A percentile compares a stretch with the other conserved stretches of the same genome.
These are phyloP conservation scores for Mucor ambiguus DNA, from an alignment of 371 early-diverging fungal genomes.

Conservation along the genomic window DNA sequence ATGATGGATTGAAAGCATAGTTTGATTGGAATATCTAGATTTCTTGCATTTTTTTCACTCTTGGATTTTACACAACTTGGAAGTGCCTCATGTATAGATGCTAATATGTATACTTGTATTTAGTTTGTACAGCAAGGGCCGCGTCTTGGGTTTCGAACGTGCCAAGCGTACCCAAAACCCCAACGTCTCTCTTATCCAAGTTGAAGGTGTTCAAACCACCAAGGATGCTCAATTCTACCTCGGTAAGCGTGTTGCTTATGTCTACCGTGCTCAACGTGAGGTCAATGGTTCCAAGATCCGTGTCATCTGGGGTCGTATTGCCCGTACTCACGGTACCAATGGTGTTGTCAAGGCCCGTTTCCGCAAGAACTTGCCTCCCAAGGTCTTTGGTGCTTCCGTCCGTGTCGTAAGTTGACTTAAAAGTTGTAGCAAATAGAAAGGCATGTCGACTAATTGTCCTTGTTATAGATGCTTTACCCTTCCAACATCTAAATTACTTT, in stretches of 20 bases:
- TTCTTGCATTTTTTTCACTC: background rate
- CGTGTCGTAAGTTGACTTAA: constrained; percentile 28
- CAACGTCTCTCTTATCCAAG: constrained; percentile 86
- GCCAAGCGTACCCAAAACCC: constrained; percentile 87
- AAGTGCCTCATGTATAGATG: background rate
- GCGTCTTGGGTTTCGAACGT: constrained; percentile 92
- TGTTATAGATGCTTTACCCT: constrained; percentile 86
- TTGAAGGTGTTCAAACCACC: constrained; percentile 89
- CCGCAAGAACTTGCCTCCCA: constrained; percentile 91
- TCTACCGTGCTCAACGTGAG: constrained; percentile 88
- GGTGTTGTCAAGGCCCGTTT: constrained; percentile 95
- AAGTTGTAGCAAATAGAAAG: background rate
- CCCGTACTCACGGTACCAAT: constrained; percentile 89
- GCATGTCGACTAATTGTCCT: background rate
- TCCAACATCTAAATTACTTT: constrained; percentile 70
- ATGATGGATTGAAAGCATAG: background rate
- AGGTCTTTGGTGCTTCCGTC: constrained; percentile 86
- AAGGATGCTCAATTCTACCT: constrained; percentile 88
- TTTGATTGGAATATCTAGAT: background rate
- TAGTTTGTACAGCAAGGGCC: constrained; percentile 96
- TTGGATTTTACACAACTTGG: background rate
- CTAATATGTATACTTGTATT: background rate
- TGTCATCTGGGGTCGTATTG: constrained; percentile 96
- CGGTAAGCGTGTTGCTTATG: constrained; percentile 82
- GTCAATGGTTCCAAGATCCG: constrained; percentile 91